phyloP scores from a whole-genome alignment of 768 basidiomycete species.

The Clathrus columnatus region DNA sequence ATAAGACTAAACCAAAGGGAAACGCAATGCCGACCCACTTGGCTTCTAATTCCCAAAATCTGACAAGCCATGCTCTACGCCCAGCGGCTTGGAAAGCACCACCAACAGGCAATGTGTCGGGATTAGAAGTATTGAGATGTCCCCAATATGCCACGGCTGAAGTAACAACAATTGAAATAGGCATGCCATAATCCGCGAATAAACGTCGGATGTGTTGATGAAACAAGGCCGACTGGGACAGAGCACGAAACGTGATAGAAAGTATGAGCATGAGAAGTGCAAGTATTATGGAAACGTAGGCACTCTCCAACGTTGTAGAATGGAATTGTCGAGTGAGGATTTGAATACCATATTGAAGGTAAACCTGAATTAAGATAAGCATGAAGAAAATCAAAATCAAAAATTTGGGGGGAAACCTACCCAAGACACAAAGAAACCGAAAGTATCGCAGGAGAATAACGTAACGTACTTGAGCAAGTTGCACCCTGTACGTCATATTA shows the following conservation, averaged over 20 bases:
- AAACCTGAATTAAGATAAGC: slow-evolving; percentile 29
- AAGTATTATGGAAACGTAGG: slow-evolving; percentile 59
- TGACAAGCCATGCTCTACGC: slow-evolving; percentile 74
- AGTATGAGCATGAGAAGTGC: slow-evolving; percentile 70
- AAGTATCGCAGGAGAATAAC: slow-evolving; percentile 84
- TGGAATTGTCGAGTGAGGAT: slow-evolving; percentile 67
- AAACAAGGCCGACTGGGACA: slow-evolving; percentile 57
- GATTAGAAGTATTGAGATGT: slow-evolving; percentile 49
- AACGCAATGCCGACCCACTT: slow-evolving; percentile 88
- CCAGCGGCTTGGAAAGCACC: slow-evolving; percentile 63
- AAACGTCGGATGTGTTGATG: slow-evolving; percentile 69
- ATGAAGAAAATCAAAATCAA: neutral
- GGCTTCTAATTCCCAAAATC: slow-evolving; percentile 78
- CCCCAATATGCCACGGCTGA: slow-evolving; percentile 87
- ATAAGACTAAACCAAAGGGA: slow-evolving; percentile 83
- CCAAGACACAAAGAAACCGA: slow-evolving; percentile 89
- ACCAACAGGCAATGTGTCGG: slow-evolving; percentile 59
- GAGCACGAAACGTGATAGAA: slow-evolving; percentile 62
- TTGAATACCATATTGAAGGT: slow-evolving; percentile 84
- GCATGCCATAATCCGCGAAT: slow-evolving; percentile 86
- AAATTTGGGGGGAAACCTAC: slow-evolving; percentile 23
- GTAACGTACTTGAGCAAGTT: slow-evolving; percentile 84
- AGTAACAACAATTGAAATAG: slow-evolving; percentile 66
- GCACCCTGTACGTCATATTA: slow-evolving; percentile 43
- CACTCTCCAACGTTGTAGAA: slow-evolving; percentile 32